Conservation (phyloP, 768 basidiomycete species). For the Collybiopsis confluens region DNA sequence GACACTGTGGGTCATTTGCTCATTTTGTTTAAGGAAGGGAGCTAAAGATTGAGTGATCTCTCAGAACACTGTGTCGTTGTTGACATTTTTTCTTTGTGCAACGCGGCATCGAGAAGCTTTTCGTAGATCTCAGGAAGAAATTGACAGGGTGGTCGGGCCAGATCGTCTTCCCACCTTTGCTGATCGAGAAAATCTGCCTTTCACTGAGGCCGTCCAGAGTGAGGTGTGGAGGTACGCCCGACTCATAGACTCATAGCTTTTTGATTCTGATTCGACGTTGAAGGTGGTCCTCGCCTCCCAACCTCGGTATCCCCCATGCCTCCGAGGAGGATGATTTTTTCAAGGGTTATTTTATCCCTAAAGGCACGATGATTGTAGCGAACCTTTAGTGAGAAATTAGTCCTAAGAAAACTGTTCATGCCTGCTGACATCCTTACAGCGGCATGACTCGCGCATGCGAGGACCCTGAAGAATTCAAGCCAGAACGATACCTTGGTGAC, state of each 20-base stretch:
- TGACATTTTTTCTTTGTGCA: slow-evolving; percentile 21
- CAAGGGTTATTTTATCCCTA: slow-evolving; percentile 20
- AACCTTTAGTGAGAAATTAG: slow-evolving; percentile 4
- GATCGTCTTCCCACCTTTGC: slow-evolving; percentile 18
- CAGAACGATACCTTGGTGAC: not conserved
- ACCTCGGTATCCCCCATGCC: slow-evolving; percentile 14
- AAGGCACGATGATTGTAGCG: slow-evolving; percentile 17
- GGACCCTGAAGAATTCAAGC: not conserved
- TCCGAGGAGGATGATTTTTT: slow-evolving; percentile 22
- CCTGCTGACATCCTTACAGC: not conserved
- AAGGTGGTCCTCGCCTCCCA: not conserved
- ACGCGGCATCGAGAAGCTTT: slow-evolving; percentile 17
- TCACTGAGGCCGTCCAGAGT: slow-evolving; percentile 14
- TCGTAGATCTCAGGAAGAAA: slow-evolving; percentile 20
- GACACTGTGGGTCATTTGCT: slow-evolving; percentile 23
- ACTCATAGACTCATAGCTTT: not conserved
- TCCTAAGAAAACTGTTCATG: not conserved
- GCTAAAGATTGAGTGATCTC: no score
- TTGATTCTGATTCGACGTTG: not conserved
- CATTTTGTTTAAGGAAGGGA: no score
- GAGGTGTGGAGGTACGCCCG: slow-evolving; percentile 7
- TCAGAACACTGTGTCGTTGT: slow-evolving; percentile 15
- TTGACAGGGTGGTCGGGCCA: slow-evolving; percentile 22
- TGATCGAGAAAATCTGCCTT: slow-evolving; percentile 17
- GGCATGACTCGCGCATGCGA: slow-evolving; percentile 11